These are phyloP conservation scores for Apodospora peruviana DNA, from an alignment of 495 filamentous ascomycete species.

Conservation along the genomic window DNA sequence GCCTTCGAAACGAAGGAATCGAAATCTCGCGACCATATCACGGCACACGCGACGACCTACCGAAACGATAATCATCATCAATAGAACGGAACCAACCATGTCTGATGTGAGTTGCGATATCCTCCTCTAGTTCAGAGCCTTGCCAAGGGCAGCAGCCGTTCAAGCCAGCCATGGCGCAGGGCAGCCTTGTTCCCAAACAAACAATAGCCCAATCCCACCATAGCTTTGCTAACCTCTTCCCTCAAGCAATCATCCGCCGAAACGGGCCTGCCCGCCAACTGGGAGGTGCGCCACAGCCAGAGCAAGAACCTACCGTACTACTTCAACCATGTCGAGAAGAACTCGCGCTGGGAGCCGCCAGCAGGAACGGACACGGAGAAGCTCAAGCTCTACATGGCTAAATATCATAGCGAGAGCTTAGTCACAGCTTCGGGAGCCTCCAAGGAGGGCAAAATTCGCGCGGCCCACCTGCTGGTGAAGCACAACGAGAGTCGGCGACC, in stretches of 20 bases:
- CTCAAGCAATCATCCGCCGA: slow-evolving; percentile 44
- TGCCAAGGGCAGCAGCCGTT: too few species aligned
- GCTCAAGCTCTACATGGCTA: slow-evolving; percentile 88
- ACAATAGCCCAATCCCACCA: too few species aligned
- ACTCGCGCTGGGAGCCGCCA: slow-evolving; percentile 93
- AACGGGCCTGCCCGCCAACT: slow-evolving; percentile 76
- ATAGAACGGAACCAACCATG: too few species aligned
- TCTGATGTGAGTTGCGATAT: too few species aligned
- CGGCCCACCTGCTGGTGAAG: slow-evolving; percentile 88
- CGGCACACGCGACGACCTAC: too few species aligned
- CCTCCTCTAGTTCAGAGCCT: too few species aligned
- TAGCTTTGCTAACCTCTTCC: too few species aligned
- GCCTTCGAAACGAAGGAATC: too few species aligned
- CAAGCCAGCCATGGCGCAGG: too few species aligned
- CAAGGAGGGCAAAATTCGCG: slow-evolving; percentile 77
- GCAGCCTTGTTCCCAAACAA: too few species aligned
- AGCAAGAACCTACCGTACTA: slow-evolving; percentile 98
- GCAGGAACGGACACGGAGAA: slow-evolving; percentile 78
- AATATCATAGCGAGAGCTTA: slow-evolving; percentile 53
- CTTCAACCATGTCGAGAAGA: slow-evolving; percentile 77
- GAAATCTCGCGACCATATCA: too few species aligned
- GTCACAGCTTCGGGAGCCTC: slow-evolving; percentile 38
- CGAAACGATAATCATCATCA: too few species aligned
- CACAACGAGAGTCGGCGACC: slow-evolving; percentile 81
- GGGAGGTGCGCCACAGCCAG: slow-evolving; percentile 95